Evolutionary conservation across 2,329 filamentous ascomycete species (phyloP).

Genomic region (Coleophoma eucalyptorum): DNA sequence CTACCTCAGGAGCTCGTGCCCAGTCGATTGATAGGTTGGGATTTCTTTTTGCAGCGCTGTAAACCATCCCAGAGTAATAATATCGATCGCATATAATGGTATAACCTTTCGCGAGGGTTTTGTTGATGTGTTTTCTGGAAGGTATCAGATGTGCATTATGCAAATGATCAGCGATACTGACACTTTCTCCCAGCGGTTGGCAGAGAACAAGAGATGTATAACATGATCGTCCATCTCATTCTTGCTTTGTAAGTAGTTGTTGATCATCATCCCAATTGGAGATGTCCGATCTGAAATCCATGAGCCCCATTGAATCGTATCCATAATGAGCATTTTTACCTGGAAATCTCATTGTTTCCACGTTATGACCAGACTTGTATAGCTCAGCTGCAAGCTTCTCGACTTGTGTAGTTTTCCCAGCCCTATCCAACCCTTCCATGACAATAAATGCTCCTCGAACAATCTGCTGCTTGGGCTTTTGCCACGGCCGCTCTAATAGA

Average conservation of each 20-base stretch:
- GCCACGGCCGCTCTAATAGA: conserved; percentile 7
- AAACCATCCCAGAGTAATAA: conserved; percentile 92
- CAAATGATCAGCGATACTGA: conserved; percentile 3
- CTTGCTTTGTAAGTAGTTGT: conserved; percentile 58
- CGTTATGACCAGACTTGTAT: conserved; percentile 42
- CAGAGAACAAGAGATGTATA: conserved; percentile 69
- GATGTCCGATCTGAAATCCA: conserved; percentile 55
- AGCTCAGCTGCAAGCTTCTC: conserved; percentile 51
- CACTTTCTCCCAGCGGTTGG: conserved; percentile 64
- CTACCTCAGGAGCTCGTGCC: conserved; percentile 81
- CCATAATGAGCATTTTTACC: conserved; percentile 35
- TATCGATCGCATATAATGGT: conserved; percentile 89
- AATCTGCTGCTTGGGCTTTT: conserved; percentile 19
- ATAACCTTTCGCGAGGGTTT: conserved; percentile 58
- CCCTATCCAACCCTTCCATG: conserved; percentile 67
- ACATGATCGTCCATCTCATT: conserved; percentile 63
- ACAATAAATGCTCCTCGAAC: conserved; percentile 61
- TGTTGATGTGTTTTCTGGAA: conserved; percentile 44
- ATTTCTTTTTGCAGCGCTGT: conserved; percentile 83
- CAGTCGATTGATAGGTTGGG: conserved; percentile 67
- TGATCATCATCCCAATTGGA: conserved; percentile 65
- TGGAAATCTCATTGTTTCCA: conserved; percentile 63
- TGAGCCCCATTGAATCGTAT: conserved; percentile 4
- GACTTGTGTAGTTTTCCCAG: conserved; percentile 72
- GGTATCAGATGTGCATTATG: no score